Evolutionary conservation across 257 asterid genomes (phyloP).

Genomic region (Avicennia marina): DNA sequence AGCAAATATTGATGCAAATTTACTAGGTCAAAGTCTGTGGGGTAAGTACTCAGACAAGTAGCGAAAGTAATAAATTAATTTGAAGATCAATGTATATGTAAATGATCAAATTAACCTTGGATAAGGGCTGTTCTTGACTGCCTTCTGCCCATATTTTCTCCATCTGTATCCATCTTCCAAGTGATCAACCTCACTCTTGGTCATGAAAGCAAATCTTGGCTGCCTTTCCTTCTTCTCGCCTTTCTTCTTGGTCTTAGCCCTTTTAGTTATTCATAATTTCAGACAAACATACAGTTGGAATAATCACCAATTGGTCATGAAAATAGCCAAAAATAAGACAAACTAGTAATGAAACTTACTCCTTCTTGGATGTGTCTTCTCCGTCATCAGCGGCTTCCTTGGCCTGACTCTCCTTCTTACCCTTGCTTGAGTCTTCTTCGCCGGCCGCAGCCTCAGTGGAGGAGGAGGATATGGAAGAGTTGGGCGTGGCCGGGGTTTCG

Average conservation of each 20-base stretch:
- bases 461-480: conserved; percentile 45
- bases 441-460: background rate
- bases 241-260: background rate
- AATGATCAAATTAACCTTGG: background rate
- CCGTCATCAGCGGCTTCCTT: background rate
- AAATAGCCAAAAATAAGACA: background rate
- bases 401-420: background rate
- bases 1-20: too few relatives aligned
- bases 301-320: background rate
- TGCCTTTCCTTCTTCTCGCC: background rate
- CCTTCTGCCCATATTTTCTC: conserved; percentile 9
- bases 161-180: conserved; percentile 10
- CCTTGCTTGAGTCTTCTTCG: background rate
- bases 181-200: conserved; percentile 10
- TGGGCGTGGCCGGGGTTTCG: conserved; percentile 52
- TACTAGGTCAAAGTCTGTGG: too few relatives aligned
- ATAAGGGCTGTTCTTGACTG: conserved; percentile 9
- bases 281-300: background rate
- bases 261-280: too few relatives aligned
- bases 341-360: background rate
- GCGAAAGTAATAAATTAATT: too few relatives aligned
- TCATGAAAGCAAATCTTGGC: conserved; percentile 11
- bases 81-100: background rate
- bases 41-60: too few relatives aligned
- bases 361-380: conserved; percentile 1